Evolutionary conservation across 768 basidiomycete genomes (phyloP).

Genomic region (Mycena polygramma): DNA sequence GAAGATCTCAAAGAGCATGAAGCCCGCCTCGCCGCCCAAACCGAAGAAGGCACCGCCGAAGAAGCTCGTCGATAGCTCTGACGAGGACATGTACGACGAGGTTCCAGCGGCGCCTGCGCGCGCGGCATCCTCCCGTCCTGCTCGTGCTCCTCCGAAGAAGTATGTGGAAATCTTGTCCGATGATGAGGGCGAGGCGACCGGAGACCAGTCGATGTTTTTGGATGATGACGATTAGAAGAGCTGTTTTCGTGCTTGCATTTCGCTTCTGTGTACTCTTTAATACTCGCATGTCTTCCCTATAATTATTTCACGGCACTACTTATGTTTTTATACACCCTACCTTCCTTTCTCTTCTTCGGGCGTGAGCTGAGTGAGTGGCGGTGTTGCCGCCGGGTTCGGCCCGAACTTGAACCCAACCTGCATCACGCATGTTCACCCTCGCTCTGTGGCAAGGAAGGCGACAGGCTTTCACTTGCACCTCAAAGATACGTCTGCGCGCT

Average conservation of each 20-base stretch:
- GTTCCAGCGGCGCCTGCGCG: conserved; percentile 58
- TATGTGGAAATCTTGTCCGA: conserved; percentile 73
- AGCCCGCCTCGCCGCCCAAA: conserved; percentile 66
- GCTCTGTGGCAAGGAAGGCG: too few relatives aligned
- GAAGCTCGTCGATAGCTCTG: conserved; percentile 55
- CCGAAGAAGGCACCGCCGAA: conserved; percentile 63
- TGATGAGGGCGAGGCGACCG: conserved; percentile 59
- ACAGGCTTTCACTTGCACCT: too few relatives aligned
- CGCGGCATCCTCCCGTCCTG: conserved; percentile 60
- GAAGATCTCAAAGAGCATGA: conserved; percentile 72
- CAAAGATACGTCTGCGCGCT: too few relatives aligned
- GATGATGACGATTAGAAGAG: conserved; percentile 53
- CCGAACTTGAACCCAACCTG: too few relatives aligned
- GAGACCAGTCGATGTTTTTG: conserved; percentile 62
- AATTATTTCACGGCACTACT: conserved; percentile 20
- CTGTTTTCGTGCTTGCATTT: conserved; percentile 13
- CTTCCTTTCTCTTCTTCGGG: too few relatives aligned
- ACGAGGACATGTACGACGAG: conserved; percentile 62
- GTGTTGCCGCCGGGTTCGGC: too few relatives aligned
- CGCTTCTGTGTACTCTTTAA: not conserved
- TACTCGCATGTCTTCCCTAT: conserved; percentile 14
- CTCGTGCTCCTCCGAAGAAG: conserved; percentile 64
- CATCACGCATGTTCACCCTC: too few relatives aligned
- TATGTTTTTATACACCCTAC: not conserved
- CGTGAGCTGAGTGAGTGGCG: too few relatives aligned